phyloP scores from a whole-genome alignment of 139 green algal species.

The Cymbomonas tetramitiformis region DNA sequence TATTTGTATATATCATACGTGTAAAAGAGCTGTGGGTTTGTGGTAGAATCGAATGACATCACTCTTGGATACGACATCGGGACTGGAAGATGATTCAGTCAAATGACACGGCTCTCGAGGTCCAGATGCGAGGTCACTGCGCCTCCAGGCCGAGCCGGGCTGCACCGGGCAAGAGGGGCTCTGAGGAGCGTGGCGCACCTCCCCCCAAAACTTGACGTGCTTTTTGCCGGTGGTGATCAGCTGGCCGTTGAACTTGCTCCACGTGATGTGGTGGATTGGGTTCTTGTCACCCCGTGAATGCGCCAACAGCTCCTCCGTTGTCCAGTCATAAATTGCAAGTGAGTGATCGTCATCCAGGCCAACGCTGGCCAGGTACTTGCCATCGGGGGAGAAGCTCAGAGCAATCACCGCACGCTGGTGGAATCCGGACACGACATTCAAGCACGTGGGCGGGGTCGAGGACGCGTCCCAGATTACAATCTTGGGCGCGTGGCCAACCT shows the following conservation, averaged over 20 bases:
- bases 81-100: too few species aligned
- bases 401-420: conserved; percentile 19
- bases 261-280: conserved; percentile 14
- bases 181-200: too few species aligned
- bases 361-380: conserved; percentile 8
- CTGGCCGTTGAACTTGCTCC: conserved; percentile 14
- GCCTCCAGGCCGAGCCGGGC: too few species aligned
- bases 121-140: too few species aligned
- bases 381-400: conserved; percentile 8
- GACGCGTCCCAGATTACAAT: conserved; percentile 16
- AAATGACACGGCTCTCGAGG: too few species aligned
- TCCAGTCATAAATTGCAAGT: conserved; percentile 24
- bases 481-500: conserved; percentile 20
- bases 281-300: conserved; percentile 14
- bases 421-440: conserved; percentile 17
- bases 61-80: too few species aligned
- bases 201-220: conserved; percentile 24
- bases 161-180: too few species aligned
- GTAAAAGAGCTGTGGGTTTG: too few species aligned
- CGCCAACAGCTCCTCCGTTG: conserved; percentile 5
- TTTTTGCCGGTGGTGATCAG: conserved; percentile 16
- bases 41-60: too few species aligned
- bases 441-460: background rate
- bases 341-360: conserved; percentile 22
- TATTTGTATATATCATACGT: too few species aligned